Base-by-base conservation (phyloP, 768 basidiomycete genomes). In the Auriscalpium vulgare region DNA sequence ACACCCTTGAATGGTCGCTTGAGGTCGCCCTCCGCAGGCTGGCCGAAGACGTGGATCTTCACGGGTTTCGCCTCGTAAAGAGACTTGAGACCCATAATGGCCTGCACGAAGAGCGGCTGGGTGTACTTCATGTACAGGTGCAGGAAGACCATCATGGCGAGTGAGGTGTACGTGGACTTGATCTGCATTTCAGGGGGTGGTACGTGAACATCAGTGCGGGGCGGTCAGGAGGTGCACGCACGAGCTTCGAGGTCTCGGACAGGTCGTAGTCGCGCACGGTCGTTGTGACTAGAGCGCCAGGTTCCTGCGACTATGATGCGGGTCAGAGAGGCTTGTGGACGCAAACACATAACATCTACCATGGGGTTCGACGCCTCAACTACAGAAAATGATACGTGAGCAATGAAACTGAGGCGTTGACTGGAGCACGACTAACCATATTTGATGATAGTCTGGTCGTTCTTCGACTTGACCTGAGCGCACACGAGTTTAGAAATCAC, bases 251-350 rank as follows among this genome's bases (percentile, higher is more conserved):
- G 0, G 82, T 84, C 71, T 99, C 91, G 0, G 79, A 73, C 21
- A 97, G 83, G 73, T 99, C 95, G 59, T 99, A 99, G 67, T 99
- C 95, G 49, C 84, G 80, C 47, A 91, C 82, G 5, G 95, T 99
- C 8, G 92, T 97, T n/a, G 88, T 91, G 34, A 93, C 80, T 14
- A 94, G 80, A 68, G 84, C 75, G 54, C 84, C 85, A 29, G 83
- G 78, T 61, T 85, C 84, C 56, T 80, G 69, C n/a, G 81, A 75
- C 83, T 84, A 57, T 34, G 52, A 47, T 51, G 62, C 9, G 16
- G 54, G 9, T n/a, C 11, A 35, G 16, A 4, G 10, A 13, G 9
- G 21, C 23, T 44, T 21, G 56, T 43, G 47, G 44, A 29, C 9
- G 13, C 16, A 40, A 17, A 17, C 1, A 29, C 19, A 1, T 17